Evolutionary conservation across 805 yeast genomes (phyloP), one percentile per base, ranked within the genome.

Genomic region (Starmerella sirachaensis): DNA sequence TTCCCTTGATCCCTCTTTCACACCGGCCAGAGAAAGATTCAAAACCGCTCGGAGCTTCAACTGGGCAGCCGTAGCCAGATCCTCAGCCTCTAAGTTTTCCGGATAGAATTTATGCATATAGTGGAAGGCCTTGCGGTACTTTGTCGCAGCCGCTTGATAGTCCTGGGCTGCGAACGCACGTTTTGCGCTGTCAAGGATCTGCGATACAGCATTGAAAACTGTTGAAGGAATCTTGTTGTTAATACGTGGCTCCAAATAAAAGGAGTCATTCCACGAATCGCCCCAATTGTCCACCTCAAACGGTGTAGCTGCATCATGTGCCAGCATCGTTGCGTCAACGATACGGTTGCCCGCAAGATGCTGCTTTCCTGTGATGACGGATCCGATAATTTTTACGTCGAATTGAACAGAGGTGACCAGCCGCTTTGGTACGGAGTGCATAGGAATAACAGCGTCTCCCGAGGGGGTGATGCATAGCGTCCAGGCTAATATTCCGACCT

Each of bases 71-170:
- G 34, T 35, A 4, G 41, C 47, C 26, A 54, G 45, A n/a, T 45
- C 49, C 9, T 20, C 31, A 2, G 20, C 22, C 4, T 28, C 35
- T 6, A 49, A 32, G 45, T 75, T 78, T 20, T 74, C 79, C 6
- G 94, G 94, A 59, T 72, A 72, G 57, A 75, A 84, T 32, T 76
- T 85, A 20, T 69, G 69, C 53, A 78, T 64, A 53, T 79, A 84
- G 22, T 67, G 68, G 19, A 72, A 63, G 10, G 93, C 83, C 59
- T 86, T 86, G 30, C 56, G 55, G 59, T 84, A 86, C 60, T 86
- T 86, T 30, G 58, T 62, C 26, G 68, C 67, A 0, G 96, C 78
- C 24, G 59, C 61, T n/a, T 60, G 62, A 19, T 64, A 61, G 31
- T 78, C 69, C 18, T 64, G 65, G 52, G 78, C 78, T 1, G n/a